Percentiles rank a stretch among this genome's conserved stretches.
These are phyloP conservation scores for Fusarium proliferatum DNA, from an alignment of 2,329 filamentous ascomycete genomes.

Conservation along the genomic window DNA sequence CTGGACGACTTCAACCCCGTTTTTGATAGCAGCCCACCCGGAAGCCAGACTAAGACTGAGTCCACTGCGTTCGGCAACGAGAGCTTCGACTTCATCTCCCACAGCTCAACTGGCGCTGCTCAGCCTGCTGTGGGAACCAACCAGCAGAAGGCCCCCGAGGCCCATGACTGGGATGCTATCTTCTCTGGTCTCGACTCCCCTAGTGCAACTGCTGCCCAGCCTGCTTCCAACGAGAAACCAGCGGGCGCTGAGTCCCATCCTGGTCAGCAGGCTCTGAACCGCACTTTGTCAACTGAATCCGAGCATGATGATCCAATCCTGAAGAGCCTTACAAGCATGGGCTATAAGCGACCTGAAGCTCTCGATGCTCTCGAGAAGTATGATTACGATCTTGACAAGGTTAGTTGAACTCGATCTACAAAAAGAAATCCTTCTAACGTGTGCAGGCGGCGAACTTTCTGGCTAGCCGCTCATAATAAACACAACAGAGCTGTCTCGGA, in stretches of 20 bases:
- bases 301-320: slow-evolving; percentile 92
- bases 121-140: slow-evolving; percentile 54
- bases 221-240: slow-evolving; percentile 35
- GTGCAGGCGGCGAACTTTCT: slow-evolving; percentile 65
- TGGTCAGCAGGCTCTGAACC: slow-evolving; percentile 58
- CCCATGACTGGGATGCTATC: slow-evolving; percentile 94
- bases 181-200: slow-evolving; percentile 82
- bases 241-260: slow-evolving; percentile 28
- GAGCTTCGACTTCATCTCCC: slow-evolving; percentile 68
- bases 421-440: background rate
- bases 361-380: slow-evolving; percentile 89
- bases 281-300: slow-evolving; percentile 72
- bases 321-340: slow-evolving; percentile 90
- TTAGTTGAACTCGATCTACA: slow-evolving; percentile 56
- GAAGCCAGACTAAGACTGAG: slow-evolving; percentile 65
- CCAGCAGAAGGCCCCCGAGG: slow-evolving; percentile 56
- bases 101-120: slow-evolving; percentile 47
- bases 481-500: slow-evolving; percentile 12
- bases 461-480: slow-evolving; percentile 62
- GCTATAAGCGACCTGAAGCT: slow-evolving; percentile 79
- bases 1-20: slow-evolving; percentile 84
- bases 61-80: slow-evolving; percentile 64
- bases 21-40: slow-evolving; percentile 76
- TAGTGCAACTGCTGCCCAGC: slow-evolving; percentile 45
- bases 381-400: slow-evolving; percentile 96